Evolutionary conservation across 352 stramenopile genomes (phyloP).

Genomic region (Phytophthora idaei): DNA sequence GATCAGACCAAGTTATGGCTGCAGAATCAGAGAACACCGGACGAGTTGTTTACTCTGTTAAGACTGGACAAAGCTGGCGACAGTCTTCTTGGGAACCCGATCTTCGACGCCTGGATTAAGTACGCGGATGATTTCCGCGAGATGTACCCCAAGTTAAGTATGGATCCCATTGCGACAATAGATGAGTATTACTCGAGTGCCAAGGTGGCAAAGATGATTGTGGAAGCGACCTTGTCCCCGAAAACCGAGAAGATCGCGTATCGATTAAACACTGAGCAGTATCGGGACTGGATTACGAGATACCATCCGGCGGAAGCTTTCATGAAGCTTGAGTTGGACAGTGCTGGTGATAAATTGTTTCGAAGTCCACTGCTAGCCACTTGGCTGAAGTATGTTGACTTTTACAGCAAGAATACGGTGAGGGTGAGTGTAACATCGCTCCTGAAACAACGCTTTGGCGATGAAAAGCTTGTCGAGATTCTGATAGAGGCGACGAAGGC

Average conservation of each 20-base stretch:
- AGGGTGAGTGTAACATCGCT: not conserved
- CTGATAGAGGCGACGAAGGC: not conserved
- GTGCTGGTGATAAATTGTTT: not conserved
- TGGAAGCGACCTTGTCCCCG: conserved; percentile 1
- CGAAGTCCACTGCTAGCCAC: not conserved
- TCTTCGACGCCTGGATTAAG: conserved; percentile 8
- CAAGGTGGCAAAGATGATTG: conserved; percentile 9
- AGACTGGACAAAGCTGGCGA: not conserved
- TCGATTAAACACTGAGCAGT: conserved; percentile 2
- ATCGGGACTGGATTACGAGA: conserved; percentile 1
- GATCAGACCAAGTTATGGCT: conserved; percentile 14
- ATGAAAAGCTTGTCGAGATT: not conserved
- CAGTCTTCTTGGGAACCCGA: conserved; percentile 3
- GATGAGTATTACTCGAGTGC: not conserved
- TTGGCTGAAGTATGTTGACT: conserved; percentile 4
- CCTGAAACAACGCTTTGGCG: not conserved
- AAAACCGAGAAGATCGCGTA: conserved; percentile 2
- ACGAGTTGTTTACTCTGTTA: conserved; percentile 3
- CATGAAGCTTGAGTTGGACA: not conserved
- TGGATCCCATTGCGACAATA: conserved; percentile 5
- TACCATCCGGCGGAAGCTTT: not conserved
- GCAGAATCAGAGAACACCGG: not conserved
- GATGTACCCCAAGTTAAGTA: conserved; percentile 5
- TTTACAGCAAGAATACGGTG: not conserved
- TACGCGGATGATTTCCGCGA: conserved; percentile 16